Evolutionary conservation across 2,329 filamentous ascomycete species (phyloP).

Genomic region (Davidsoniella virescens): DNA sequence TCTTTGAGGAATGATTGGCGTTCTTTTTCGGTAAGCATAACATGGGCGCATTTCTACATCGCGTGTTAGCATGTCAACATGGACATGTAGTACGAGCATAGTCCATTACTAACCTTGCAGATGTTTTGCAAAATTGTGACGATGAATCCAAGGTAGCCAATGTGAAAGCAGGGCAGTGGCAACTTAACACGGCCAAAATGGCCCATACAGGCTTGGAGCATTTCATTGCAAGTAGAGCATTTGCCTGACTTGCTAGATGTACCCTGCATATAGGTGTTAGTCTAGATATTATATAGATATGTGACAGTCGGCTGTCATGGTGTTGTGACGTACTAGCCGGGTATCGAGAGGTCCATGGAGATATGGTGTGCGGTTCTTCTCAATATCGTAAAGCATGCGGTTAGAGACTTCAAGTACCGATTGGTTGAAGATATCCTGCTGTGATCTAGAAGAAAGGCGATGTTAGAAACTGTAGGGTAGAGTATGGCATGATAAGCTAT

Average conservation of each 20-base stretch:
- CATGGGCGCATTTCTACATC: slow-evolving; percentile 55
- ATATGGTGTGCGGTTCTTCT: slow-evolving; percentile 59
- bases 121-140: slow-evolving; percentile 87
- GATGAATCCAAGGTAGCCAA: slow-evolving; percentile 88
- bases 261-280: slow-evolving; percentile 30
- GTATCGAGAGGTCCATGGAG: slow-evolving; percentile 75
- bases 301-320: background rate
- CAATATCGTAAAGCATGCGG: slow-evolving; percentile 80
- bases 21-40: slow-evolving; percentile 68
- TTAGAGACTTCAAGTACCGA: slow-evolving; percentile 91
- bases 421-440: slow-evolving; percentile 89
- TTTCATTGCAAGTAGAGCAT: slow-evolving; percentile 72
- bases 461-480: too few species aligned
- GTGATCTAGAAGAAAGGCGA: slow-evolving; percentile 40
- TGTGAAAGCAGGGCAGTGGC: slow-evolving; percentile 83
- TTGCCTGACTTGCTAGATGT: slow-evolving; percentile 68
- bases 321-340: slow-evolving; percentile 41
- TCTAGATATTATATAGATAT: background rate
- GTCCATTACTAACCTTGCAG: slow-evolving; percentile 47
- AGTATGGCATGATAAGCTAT: too few species aligned
- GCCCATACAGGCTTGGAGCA: slow-evolving; percentile 72
- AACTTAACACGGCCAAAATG: slow-evolving; percentile 91
- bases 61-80: background rate
- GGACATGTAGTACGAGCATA: background rate
- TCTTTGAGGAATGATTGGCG: slow-evolving; percentile 63